Evolutionary conservation across 106 monocot genomes (phyloP).

Genomic region (Platanthera zijinensis): DNA sequence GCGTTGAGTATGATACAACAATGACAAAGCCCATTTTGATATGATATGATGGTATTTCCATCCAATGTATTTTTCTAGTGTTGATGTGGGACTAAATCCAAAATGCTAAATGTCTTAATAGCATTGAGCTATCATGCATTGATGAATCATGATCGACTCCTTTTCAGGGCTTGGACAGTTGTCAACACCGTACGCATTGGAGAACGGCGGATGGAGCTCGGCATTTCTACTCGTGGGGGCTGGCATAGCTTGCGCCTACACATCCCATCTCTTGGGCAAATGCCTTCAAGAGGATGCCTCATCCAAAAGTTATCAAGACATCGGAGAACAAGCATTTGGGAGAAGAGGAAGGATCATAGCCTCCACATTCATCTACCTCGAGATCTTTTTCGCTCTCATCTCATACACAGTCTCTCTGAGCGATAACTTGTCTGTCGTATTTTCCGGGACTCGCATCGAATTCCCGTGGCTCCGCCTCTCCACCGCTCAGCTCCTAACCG

Average conservation of each 20-base stretch:
- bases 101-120: neutral
- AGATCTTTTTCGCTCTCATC: constrained; percentile 71
- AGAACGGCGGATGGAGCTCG: constrained; percentile 73
- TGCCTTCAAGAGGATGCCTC: constrained; percentile 47
- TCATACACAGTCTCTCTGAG: constrained; percentile 78
- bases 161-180: constrained; percentile 67
- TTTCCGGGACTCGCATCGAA: constrained; percentile 20
- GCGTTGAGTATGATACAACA: neutral
- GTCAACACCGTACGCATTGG: constrained; percentile 72
- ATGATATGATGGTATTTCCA: neutral
- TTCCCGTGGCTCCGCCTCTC: constrained; percentile 37
- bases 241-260: constrained; percentile 61
- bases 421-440: constrained; percentile 53
- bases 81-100: neutral
- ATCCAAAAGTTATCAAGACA: constrained; percentile 60
- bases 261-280: constrained; percentile 59
- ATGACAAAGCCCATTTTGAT: neutral
- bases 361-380: constrained; percentile 65
- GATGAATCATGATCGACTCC: neutral
- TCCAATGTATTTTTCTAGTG: neutral
- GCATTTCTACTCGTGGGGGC: constrained; percentile 55
- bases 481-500: constrained; percentile 46
- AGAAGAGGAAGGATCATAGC: constrained; percentile 44
- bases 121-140: neutral
- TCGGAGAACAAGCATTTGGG: constrained; percentile 58